Conservation (phyloP, 169 alveolate species). For the Sarcocystis neurona region DNA sequence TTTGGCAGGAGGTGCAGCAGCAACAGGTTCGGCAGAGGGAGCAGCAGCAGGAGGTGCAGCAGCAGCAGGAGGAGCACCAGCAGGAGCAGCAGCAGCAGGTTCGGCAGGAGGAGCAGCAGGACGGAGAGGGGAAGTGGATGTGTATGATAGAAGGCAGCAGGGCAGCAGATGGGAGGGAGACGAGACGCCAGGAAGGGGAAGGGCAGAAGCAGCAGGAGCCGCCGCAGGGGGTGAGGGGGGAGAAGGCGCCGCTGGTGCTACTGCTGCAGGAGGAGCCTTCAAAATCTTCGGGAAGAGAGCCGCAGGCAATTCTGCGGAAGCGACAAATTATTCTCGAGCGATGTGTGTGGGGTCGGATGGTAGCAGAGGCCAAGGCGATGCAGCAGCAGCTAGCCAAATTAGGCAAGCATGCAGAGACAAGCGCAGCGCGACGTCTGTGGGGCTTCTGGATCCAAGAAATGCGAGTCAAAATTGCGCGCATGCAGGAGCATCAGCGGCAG, state of each 20-base stretch:
- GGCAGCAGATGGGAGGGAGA: no score
- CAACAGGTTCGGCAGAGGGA: no score
- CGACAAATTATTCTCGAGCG: conserved; percentile 63
- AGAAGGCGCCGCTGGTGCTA: no score
- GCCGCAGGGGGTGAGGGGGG: conserved; percentile 1
- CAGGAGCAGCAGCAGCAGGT: no score
- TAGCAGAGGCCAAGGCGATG: conserved; percentile 42
- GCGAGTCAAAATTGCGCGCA: conserved; percentile 39
- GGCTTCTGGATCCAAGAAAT: conserved; percentile 51
- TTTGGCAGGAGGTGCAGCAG: no score
- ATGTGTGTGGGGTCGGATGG: conserved; percentile 47
- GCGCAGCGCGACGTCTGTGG: conserved; percentile 54
- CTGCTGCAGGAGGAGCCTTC: conserved; percentile 43
- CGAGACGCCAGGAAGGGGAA: no score
- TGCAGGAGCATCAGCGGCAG: conserved; percentile 53
- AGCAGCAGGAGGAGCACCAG: no score
- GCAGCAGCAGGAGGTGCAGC: no score
- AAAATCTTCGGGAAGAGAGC: conserved; percentile 47
- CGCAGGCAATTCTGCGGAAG: conserved; percentile 43
- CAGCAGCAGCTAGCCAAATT: conserved; percentile 53
- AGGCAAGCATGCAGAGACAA: conserved; percentile 28
- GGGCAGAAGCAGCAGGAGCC: conserved; percentile 35
- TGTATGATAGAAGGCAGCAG: no score
- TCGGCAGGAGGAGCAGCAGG: no score
- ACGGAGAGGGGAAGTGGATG: no score